Percentiles rank a stretch among this genome's conserved stretches.
Conservation (phyloP, 2,329 filamentous ascomycete species). For the Incumbomyces lentus region DNA sequence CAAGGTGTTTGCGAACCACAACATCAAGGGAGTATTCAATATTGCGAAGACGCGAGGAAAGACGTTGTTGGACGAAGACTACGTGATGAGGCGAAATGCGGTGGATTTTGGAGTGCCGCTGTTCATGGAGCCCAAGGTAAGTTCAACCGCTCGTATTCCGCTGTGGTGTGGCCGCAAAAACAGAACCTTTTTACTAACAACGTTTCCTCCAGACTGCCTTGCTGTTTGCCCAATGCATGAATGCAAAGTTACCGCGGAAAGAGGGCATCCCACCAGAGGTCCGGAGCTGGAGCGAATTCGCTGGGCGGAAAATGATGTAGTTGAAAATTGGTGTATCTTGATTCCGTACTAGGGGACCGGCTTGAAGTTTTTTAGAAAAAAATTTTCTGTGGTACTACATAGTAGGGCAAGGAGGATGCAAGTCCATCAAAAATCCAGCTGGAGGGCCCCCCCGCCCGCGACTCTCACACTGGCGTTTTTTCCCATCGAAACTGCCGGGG, state of each 20-base stretch:
- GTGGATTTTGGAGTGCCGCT: slow-evolving; percentile 96
- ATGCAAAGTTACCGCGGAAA: slow-evolving; percentile 78
- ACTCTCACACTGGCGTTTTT: no score
- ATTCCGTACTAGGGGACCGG: no score
- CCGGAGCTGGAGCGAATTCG: slow-evolving; percentile 88
- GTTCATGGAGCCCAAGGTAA: slow-evolving; percentile 96
- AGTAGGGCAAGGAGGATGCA: no score
- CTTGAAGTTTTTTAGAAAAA: no score
- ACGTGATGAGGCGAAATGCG: slow-evolving; percentile 95
- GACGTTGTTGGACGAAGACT: slow-evolving; percentile 83
- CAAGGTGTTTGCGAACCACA: slow-evolving; percentile 92
- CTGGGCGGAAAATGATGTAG: slow-evolving; percentile 53
- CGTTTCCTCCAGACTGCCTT: slow-evolving; percentile 63
- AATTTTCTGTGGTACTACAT: no score
- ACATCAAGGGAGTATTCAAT: slow-evolving; percentile 94
- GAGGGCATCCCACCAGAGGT: slow-evolving; percentile 89
- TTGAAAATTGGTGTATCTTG: neutral
- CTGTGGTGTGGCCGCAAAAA: neutral
- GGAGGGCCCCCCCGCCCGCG: no score
- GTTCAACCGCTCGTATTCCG: slow-evolving; percentile 22
- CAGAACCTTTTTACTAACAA: slow-evolving; percentile 22
- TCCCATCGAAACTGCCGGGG: no score
- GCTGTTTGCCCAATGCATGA: slow-evolving; percentile 95
- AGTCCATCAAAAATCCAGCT: no score
- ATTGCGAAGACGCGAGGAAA: slow-evolving; percentile 73